phyloP scores from a whole-genome alignment of 257 asterid species.

The Solanum chiquidenum region DNA sequence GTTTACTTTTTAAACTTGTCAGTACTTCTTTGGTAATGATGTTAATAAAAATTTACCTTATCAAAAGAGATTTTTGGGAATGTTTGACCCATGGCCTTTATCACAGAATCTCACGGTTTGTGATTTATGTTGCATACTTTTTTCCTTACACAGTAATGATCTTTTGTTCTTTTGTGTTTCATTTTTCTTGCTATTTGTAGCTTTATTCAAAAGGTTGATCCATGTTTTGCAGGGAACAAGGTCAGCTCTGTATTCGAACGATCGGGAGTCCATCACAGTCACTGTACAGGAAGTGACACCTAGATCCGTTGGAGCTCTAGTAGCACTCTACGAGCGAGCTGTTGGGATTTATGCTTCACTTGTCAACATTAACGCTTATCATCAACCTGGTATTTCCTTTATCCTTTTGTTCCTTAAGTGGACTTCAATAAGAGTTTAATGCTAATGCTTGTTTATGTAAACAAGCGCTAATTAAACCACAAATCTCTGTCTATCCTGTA shows the following conservation, averaged over 20 bases:
- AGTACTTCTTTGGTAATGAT: neutral
- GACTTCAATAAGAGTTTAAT: neutral
- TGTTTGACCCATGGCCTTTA: neutral
- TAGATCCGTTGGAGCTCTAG: slow-evolving; percentile 87
- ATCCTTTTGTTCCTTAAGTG: neutral
- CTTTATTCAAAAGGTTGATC: neutral
- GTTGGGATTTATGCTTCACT: slow-evolving; percentile 93
- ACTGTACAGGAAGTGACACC: slow-evolving; percentile 98
- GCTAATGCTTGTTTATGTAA: neutral
- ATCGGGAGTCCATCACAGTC: slow-evolving; percentile 90
- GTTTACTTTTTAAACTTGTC: neutral
- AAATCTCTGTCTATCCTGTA: neutral
- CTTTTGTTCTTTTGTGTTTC: neutral
- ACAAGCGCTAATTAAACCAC: neutral
- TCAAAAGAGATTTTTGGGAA: neutral
- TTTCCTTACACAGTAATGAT: neutral
- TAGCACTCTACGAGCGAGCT: slow-evolving; percentile 96
- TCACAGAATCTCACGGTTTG: neutral
- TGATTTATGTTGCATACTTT: neutral
- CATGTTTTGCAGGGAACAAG: slow-evolving; percentile 68
- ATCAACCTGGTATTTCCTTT: slow-evolving; percentile 76
- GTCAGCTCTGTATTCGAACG: slow-evolving; percentile 79
- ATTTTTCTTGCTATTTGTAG: neutral
- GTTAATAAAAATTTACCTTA: neutral
- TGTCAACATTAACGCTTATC: slow-evolving; percentile 93